Conservation (phyloP, 1,139 yeast genomes). For the Hyphopichia burtonii region DNA sequence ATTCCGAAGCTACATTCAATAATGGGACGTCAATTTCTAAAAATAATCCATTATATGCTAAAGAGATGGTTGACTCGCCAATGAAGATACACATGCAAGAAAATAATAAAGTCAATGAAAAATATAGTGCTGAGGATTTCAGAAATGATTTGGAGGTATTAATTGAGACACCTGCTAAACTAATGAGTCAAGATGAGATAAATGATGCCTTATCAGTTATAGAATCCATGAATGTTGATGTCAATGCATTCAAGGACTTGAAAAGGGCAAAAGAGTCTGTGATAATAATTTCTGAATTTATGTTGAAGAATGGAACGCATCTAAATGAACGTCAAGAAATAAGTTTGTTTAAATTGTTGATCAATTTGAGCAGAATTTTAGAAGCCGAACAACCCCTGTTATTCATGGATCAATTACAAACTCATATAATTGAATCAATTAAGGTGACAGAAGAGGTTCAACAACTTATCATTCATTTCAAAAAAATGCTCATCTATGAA, state of each 20-base stretch:
- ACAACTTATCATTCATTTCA: slow-evolving; percentile 7
- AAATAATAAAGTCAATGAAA: slow-evolving; percentile 16
- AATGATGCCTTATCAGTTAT: slow-evolving; percentile 9
- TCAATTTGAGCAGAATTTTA: not conserved
- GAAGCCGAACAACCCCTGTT: slow-evolving; percentile 9
- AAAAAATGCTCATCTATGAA: slow-evolving; percentile 20
- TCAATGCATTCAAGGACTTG: slow-evolving; percentile 1
- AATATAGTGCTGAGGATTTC: slow-evolving; percentile 25
- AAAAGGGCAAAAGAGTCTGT: not conserved
- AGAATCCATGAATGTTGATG: slow-evolving; percentile 1
- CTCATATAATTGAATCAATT: slow-evolving; percentile 8
- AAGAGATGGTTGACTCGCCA: slow-evolving; percentile 36
- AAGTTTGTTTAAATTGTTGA: slow-evolving; percentile 7
- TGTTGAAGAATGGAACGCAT: not conserved
- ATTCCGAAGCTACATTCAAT: slow-evolving; percentile 5
- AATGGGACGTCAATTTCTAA: not conserved
- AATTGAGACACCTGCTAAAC: slow-evolving; percentile 9
- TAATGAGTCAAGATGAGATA: slow-evolving; percentile 18
- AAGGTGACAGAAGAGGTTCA: slow-evolving; percentile 6
- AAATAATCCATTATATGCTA: slow-evolving; percentile 11
- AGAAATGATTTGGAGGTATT: slow-evolving; percentile 26
- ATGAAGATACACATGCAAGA: slow-evolving; percentile 28
- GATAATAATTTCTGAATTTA: not conserved
- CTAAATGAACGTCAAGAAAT: slow-evolving; percentile 7
- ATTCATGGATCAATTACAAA: slow-evolving; percentile 7